phyloP scores from a whole-genome alignment of 768 basidiomycete species.

The Strobilomyces confusus region DNA sequence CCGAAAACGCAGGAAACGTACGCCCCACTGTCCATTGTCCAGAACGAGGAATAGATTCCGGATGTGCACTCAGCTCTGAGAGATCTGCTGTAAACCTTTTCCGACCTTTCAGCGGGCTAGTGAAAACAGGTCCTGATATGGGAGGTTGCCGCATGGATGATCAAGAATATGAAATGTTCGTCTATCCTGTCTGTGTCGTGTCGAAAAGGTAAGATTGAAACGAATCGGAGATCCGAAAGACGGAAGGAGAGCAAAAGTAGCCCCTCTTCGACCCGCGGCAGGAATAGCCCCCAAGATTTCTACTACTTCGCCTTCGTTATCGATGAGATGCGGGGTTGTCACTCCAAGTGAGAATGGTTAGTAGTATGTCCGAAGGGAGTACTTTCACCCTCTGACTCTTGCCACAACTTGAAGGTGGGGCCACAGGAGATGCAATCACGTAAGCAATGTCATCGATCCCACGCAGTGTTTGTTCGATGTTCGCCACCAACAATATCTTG shows the following conservation, averaged over 20 bases:
- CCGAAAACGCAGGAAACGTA: conserved; percentile 24
- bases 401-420: too few species aligned
- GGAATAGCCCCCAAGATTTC: neutral
- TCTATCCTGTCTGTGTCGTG: neutral
- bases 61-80: conserved; percentile 40
- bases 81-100: conserved; percentile 57
- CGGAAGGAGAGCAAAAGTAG: neutral
- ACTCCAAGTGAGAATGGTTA: neutral
- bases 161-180: neutral
- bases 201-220: neutral
- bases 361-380: neutral
- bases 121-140: neutral
- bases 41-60: conserved; percentile 32
- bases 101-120: conserved; percentile 45
- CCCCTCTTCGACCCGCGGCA: neutral
- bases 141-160: neutral
- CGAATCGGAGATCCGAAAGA: neutral
- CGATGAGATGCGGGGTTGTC: neutral
- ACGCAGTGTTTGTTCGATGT: too few species aligned
- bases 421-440: neutral
- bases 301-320: neutral
- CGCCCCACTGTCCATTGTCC: conserved; percentile 41
- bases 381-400: neutral
- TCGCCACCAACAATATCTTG: too few species aligned
- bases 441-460: too few species aligned